Evolutionary conservation across 805 yeast species (phyloP), one percentile per base, ranked within the genome.

Genomic region (Cyberlindnera galapagoensis): DNA sequence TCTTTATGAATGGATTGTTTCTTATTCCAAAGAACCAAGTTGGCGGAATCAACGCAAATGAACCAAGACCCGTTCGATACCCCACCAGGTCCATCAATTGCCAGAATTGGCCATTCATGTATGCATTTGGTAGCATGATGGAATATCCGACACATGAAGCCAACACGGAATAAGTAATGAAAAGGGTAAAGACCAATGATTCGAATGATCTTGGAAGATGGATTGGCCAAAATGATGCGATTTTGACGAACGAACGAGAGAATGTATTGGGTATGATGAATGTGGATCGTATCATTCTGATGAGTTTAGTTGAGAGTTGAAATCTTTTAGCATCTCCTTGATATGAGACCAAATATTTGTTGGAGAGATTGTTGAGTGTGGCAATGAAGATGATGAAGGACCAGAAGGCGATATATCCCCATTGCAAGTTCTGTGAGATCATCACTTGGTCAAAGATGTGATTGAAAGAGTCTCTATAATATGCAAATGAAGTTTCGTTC

Each of bases 1-100:
- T 33, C 49, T 59, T 60, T 40, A 71, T 68, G 47, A 83, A 61
- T 14, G 84, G 73, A 48, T 80, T 83, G 53, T 83, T 84, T 46
- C 92, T 63, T 19, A 80, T 80, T 5, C 85, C 84, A 54, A 82
- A 78, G 35, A 80, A 56, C 38, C 73, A 69, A 12, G 76, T 51
- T 6, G 69, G 51, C 1, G 92, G 90, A 36, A 77, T 63, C 30
- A 75, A 36, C 33, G 70, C 72, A 23, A 72, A 54, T 3, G 70
- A 55, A 53, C 71, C 56, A 13, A 74, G 34, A 29, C 71, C 80
- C 6, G 72, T 57, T 53, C 84, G 63, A 50, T 74, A 78, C 25
- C 72, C 75, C 12, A 77, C 56, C 34, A 63, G 36, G 27, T 56
- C 64, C 34, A 56, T 28, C 11, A 56, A 46, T 34, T 54, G 57